A percentile compares a stretch with the other conserved stretches of the same genome.
Evolutionary conservation across 805 yeast species (phyloP).

Genomic region (Saccharomycopsis javanensis): DNA sequence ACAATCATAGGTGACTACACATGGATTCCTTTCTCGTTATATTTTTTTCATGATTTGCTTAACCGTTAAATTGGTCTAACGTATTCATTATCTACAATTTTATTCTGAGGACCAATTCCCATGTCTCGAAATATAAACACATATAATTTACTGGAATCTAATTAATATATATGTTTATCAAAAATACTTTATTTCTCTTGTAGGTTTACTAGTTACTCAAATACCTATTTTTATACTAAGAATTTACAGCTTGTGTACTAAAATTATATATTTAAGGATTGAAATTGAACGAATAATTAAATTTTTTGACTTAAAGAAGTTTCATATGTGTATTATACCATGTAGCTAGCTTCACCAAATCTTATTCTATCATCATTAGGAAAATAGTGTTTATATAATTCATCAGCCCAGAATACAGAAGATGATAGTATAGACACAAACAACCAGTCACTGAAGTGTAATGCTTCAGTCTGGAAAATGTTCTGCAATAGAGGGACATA

Average conservation of each 20-base stretch:
- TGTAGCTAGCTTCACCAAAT: background rate
- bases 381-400: constrained; percentile 44
- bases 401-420: constrained; percentile 80
- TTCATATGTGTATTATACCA: background rate
- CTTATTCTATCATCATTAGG: background rate
- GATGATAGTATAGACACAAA: constrained; percentile 59
- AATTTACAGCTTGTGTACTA: background rate
- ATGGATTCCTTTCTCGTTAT: background rate
- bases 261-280: background rate
- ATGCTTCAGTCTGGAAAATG: constrained; percentile 91
- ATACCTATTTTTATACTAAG: background rate
- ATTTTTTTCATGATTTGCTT: background rate
- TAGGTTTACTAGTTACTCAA: too few relatives aligned
- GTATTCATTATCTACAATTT: too few relatives aligned
- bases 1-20: background rate
- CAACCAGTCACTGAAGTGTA: constrained; percentile 58
- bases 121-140: too few relatives aligned
- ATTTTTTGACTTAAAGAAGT: background rate
- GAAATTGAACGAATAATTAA: background rate
- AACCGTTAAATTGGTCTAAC: too few relatives aligned
- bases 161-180: too few relatives aligned
- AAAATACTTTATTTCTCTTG: too few relatives aligned
- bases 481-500: constrained; percentile 89
- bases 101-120: too few relatives aligned
- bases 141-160: too few relatives aligned